phyloP scores from a whole-genome alignment of 2,329 filamentous ascomycete genomes.

The Hypoxylon sp. region DNA sequence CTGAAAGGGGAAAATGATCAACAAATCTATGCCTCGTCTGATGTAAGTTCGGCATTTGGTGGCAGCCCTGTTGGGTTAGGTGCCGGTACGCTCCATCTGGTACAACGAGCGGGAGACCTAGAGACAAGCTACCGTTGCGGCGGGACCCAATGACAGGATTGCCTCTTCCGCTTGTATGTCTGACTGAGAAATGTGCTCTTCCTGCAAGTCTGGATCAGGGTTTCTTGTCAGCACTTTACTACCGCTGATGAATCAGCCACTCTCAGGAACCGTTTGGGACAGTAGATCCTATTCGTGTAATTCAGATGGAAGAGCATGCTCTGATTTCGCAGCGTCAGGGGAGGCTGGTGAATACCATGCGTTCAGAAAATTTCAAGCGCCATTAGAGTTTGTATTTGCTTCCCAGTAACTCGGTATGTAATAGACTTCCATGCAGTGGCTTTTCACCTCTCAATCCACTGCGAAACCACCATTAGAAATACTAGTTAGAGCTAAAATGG shows the following conservation, averaged over 20 bases:
- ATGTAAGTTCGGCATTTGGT: slow-evolving; percentile 42
- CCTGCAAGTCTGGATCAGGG: slow-evolving; percentile 31
- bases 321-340: neutral
- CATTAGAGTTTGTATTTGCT: slow-evolving; percentile 34
- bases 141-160: slow-evolving; percentile 39
- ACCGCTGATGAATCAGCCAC: slow-evolving; percentile 23
- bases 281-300: too few species aligned
- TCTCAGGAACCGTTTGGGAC: slow-evolving; percentile 19
- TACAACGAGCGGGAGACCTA: slow-evolving; percentile 35
- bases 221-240: slow-evolving; percentile 42
- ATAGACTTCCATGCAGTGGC: slow-evolving; percentile 3
- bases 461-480: slow-evolving; percentile 32
- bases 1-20: slow-evolving; percentile 35
- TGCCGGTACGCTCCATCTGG: slow-evolving; percentile 31
- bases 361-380: slow-evolving; percentile 6
- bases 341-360: slow-evolving; percentile 6
- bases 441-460: slow-evolving; percentile 3
- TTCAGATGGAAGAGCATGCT: neutral
- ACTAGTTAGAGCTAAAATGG: slow-evolving; percentile 24
- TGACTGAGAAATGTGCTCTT: slow-evolving; percentile 13
- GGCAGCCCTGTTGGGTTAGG: slow-evolving; percentile 36
- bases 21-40: slow-evolving; percentile 23
- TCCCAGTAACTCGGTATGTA: slow-evolving; percentile 9
- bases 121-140: slow-evolving; percentile 37
- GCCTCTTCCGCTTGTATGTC: neutral